Conservation (phyloP, 2,329 filamentous ascomycete genomes). For the Penicillium palitans region DNA sequence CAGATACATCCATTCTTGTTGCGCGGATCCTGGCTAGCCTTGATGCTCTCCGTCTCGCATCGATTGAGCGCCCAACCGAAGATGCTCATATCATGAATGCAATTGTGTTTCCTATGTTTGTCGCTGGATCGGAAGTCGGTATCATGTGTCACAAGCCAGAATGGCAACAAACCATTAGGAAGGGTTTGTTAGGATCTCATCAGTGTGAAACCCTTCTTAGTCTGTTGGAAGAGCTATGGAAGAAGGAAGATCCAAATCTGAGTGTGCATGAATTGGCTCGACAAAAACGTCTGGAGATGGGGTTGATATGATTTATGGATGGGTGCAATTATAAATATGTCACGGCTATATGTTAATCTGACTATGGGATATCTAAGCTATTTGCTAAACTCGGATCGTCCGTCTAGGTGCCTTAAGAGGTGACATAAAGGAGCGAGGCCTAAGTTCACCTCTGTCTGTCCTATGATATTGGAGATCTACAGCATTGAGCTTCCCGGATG, state of each 20-base stretch:
- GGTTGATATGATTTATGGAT: conserved; percentile 19
- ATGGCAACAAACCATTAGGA: conserved; percentile 21
- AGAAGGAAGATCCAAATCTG: conserved; percentile 9
- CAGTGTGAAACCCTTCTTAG: conserved; percentile 18
- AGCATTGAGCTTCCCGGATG: conserved; percentile 3
- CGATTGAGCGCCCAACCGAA: conserved; percentile 15
- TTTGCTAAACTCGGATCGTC: background rate
- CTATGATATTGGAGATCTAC: background rate
- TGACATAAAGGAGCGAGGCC: no score
- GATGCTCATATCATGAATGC: conserved; percentile 29
- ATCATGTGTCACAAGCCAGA: conserved; percentile 17
- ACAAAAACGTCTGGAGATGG: conserved; percentile 26
- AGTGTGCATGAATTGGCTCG: conserved; percentile 27
- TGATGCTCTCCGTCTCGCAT: conserved; percentile 29
- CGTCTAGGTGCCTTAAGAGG: background rate
- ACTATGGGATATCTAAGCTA: conserved; percentile 3
- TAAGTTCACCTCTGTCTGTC: no score
- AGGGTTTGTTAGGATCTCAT: conserved; percentile 4
- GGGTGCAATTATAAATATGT: background rate
- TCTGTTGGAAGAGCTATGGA: conserved; percentile 31
- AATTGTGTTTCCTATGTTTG: conserved; percentile 26
- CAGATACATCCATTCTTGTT: conserved; percentile 20
- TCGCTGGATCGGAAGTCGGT: conserved; percentile 22
- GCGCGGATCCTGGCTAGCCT: conserved; percentile 27
- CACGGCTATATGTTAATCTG: background rate